phyloP scores from a whole-genome alignment of 352 stramenopile species.

The Globisporangium spiculum region DNA sequence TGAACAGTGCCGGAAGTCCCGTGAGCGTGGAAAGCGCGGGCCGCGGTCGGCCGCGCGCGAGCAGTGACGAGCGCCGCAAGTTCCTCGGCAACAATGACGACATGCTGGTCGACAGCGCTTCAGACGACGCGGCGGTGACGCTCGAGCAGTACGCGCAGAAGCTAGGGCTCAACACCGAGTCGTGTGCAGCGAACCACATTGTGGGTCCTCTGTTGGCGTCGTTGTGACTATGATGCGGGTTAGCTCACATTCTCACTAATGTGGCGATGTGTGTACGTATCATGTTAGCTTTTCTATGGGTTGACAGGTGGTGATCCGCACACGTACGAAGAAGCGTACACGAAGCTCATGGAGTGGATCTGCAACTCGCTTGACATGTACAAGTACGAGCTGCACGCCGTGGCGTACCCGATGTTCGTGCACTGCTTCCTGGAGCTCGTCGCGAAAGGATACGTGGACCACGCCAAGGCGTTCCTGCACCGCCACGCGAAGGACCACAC shows the following conservation, averaged over 20 bases:
- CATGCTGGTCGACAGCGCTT: constrained; percentile 1
- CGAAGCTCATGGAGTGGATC: constrained; percentile 75
- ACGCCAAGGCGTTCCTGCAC: constrained; percentile 57
- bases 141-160: constrained; percentile 62
- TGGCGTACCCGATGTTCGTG: constrained; percentile 79
- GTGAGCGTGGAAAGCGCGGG: constrained; percentile 14
- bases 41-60: background rate
- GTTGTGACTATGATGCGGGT: background rate
- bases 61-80: constrained; percentile 15
- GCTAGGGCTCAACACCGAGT: constrained; percentile 65
- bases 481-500: constrained; percentile 59
- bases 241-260: background rate
- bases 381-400: constrained; percentile 77
- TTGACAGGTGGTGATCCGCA: constrained; percentile 53
- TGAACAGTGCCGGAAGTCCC: constrained; percentile 10
- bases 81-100: constrained; percentile 26
- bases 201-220: constrained; percentile 22
- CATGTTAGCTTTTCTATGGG: constrained; percentile 70
- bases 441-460: constrained; percentile 52
- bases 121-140: constrained; percentile 17
- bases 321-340: constrained; percentile 69
- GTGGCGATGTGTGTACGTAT: background rate
- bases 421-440: constrained; percentile 82
- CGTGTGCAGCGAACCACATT: constrained; percentile 75
- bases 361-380: constrained; percentile 87